Conservation (phyloP, 306 rosid genomes). For the Prunus persica region Prunus_persica_NCBIv2 NC_034012.1:15318501-15319000, state of each 20-base stretch:
- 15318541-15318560: background rate
- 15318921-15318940: constrained; percentile 67
- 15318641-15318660: background rate
- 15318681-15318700: no score
- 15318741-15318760: constrained; percentile 48
- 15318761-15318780: constrained; percentile 76
- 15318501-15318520: background rate
- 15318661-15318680: background rate
- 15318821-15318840: constrained; percentile 47
- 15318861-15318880: constrained; percentile 62
- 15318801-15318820: constrained; percentile 58
- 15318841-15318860: constrained; percentile 61
- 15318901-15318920: constrained; percentile 53
- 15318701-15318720: background rate
- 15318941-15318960: constrained; percentile 44
- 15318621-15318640: background rate
- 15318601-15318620: background rate
- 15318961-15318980: constrained; percentile 23
- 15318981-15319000: constrained; percentile 26
- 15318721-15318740: constrained; percentile 2
- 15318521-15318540: background rate
- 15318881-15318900: constrained; percentile 49
- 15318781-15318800: constrained; percentile 59
- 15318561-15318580: background rate
- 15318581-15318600: background rate